phyloP scores from a whole-genome alignment of 1,284 basidiomycete genomes.

The Sporisorium sorghi region DNA sequence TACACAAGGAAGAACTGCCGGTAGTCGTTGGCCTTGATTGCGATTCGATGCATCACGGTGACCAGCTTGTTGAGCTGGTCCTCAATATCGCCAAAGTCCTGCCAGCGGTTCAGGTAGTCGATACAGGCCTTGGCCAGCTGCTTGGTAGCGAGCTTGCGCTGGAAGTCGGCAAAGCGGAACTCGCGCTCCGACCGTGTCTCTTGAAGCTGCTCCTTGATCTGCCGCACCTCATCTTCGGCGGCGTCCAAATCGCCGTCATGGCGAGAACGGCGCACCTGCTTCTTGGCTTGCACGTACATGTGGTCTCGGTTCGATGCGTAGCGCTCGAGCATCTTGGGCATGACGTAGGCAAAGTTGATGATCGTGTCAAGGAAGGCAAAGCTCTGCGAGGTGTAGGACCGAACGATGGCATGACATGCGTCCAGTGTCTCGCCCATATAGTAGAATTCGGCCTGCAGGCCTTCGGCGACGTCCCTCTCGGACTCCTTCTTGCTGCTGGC shows the following conservation, averaged over 20 bases:
- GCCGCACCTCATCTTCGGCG: constrained; percentile 44
- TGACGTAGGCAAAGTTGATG: constrained; percentile 60
- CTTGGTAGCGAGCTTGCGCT: constrained; percentile 59
- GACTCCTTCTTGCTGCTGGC: constrained; percentile 48
- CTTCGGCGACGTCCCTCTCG: constrained; percentile 60
- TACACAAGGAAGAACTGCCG: constrained; percentile 56
- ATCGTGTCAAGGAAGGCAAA: constrained; percentile 64
- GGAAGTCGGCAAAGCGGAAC: constrained; percentile 65
- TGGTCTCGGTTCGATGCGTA: constrained; percentile 61
- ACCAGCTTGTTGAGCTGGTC: constrained; percentile 62
- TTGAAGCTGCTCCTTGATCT: constrained; percentile 44
- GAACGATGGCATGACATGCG: constrained; percentile 55
- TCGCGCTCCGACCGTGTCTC: constrained; percentile 56
- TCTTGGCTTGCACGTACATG: constrained; percentile 64
- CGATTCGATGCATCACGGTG: constrained; percentile 62
- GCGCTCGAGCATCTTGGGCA: constrained; percentile 66
- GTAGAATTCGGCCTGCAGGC: constrained; percentile 64
- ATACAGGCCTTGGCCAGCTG: constrained; percentile 61
- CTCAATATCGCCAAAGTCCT: constrained; percentile 50
- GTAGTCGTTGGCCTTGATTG: constrained; percentile 59
- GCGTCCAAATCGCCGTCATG: constrained; percentile 49
- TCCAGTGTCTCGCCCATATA: constrained; percentile 65
- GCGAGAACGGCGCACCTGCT: constrained; percentile 47
- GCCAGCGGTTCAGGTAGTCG: constrained; percentile 61
- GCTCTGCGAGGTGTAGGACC: constrained; percentile 62